Base-by-base conservation (phyloP, 257 asterid genomes). In the Solanum infundibuliforme region DNA sequence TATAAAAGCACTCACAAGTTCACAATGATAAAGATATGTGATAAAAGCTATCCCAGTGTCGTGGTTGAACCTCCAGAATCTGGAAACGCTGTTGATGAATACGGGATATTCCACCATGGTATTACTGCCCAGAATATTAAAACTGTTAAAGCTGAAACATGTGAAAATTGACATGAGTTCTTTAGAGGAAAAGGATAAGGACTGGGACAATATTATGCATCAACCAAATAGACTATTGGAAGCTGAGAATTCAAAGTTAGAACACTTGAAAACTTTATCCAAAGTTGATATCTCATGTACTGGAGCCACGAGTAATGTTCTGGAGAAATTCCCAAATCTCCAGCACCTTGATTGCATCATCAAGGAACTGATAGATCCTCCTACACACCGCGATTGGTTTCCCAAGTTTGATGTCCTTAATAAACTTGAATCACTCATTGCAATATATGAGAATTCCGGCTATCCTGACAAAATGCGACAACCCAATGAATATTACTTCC, bases 251-350 rank as follows among this genome's bases (percentile, higher is more conserved):
- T 55, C 14, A 35, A n/a, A 58, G 36, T 41, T 72, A 27, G 23
- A 83, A 16, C 21, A 31, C 5, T 36, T 66, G 8, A 36, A 8
- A 72, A 72, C 74, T 0, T 39, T 88, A 16, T 84, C 84, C 4
- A 0, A 4, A 5, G 14, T 83, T 43, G 3, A 0, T 12, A 32
- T 83, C 21, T n/a, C 84, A 32, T 36, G 46, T 71, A 3, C 16
- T 35, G 73, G 27, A n/a, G 62, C 3, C 5, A 25, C 0, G 8
- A 6, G 2, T 29, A 31, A 31, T 52, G 21, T 12, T 31, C 10
- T 88, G 66, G 41, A 43, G 29, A 31, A 20, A 31, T 73, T 58
- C 35, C 87, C 87, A 6, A 34, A 58, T 83, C 87, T 88, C 13
- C 32, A 39, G 13, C 74, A 52, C 34, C 39, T 83, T 52, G 23